These are phyloP conservation scores for Amaranthus tricolor DNA, from an alignment of 179 eudicot species.

Conservation along the genomic window DNA sequence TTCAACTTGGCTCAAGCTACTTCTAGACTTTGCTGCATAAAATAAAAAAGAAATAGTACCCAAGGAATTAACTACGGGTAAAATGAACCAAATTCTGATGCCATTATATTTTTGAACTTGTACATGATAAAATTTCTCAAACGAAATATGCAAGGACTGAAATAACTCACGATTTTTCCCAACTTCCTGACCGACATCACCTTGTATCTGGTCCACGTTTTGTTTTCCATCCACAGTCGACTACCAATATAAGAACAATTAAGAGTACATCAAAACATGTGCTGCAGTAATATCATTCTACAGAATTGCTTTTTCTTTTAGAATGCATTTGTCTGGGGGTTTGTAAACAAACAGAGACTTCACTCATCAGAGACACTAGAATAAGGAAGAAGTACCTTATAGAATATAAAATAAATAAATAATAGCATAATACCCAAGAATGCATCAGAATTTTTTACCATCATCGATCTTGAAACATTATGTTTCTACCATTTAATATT, in stretches of 20 bases:
- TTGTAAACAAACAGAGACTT: background rate
- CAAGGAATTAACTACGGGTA: background rate
- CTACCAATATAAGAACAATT: constrained; percentile 15
- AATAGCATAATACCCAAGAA: no score
- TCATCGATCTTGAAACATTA: background rate
- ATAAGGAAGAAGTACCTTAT: background rate
- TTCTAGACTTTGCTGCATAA: constrained; percentile 44
- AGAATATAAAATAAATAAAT: background rate
- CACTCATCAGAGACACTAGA: background rate
- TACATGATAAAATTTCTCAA: constrained; percentile 10
- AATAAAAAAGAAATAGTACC: background rate
- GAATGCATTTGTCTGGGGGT: no score
- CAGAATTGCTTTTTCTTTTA: no score
- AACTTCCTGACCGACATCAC: constrained; percentile 32
- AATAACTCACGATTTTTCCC: constrained; percentile 49
- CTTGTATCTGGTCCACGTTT: constrained; percentile 37
- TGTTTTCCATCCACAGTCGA: constrained; percentile 26
- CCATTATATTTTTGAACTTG: constrained; percentile 3
- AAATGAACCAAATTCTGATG: background rate
- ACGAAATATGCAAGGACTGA: constrained; percentile 1
- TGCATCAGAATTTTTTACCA: no score
- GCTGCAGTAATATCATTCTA: no score
- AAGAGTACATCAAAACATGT: background rate
- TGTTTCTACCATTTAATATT: background rate
- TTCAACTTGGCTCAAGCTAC: constrained; percentile 60